A percentile compares a stretch with the other conserved stretches of the same genome.
Evolutionary conservation across 176 grass and related monocot genomes (phyloP).

Genomic region (Triticum aestivum): IWGSC_CS_RefSeq_v2.1 NC_057808.1:568663025-568663524

Average conservation of each 20-base stretch:
- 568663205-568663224: slow-evolving; percentile 48
- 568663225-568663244: slow-evolving; percentile 51
- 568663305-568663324: slow-evolving; percentile 68
- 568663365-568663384: not conserved
- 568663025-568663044: slow-evolving; percentile 84
- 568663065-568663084: slow-evolving; percentile 40
- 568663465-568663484: not conserved
- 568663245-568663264: slow-evolving; percentile 92
- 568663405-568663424: not conserved
- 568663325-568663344: not conserved
- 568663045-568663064: slow-evolving; percentile 77
- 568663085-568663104: slow-evolving; percentile 47
- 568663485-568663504: not conserved
- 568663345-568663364: slow-evolving; percentile 11
- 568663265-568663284: slow-evolving; percentile 76
- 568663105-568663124: slow-evolving; percentile 34
- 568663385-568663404: not conserved
- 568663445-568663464: slow-evolving; percentile 6
- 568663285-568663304: slow-evolving; percentile 91
- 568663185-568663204: slow-evolving; percentile 79
- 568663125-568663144: slow-evolving; percentile 53
- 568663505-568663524: no score
- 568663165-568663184: slow-evolving; percentile 60
- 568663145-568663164: slow-evolving; percentile 68
- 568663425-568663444: not conserved